A percentile compares a stretch with the other conserved stretches of the same genome.
Evolutionary conservation across 176 grass and related monocot species (phyloP).

Genomic region (Aegilops umbellulata): DNA sequence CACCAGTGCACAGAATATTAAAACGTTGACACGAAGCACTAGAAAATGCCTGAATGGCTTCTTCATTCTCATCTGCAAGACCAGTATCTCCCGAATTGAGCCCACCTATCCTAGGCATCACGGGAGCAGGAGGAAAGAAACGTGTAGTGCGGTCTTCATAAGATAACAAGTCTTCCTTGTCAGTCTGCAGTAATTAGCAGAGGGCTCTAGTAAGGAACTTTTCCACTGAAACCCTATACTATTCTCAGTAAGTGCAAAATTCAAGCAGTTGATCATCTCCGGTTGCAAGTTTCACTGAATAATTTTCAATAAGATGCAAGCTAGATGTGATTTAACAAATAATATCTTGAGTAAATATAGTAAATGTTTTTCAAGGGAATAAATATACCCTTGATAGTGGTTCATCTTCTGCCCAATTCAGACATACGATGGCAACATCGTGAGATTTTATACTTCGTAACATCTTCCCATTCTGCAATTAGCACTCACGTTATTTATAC

Average conservation of each 20-base stretch:
- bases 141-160: constrained; percentile 90
- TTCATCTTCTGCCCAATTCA: constrained; percentile 91
- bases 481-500: constrained; percentile 29
- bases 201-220: constrained; percentile 7
- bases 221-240: constrained; percentile 12
- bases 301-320: not conserved
- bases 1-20: constrained; percentile 86
- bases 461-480: constrained; percentile 91
- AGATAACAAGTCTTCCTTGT: constrained; percentile 49
- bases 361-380: constrained; percentile 11
- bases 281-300: not conserved
- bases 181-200: constrained; percentile 44
- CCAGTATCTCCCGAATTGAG: constrained; percentile 66
- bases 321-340: not conserved
- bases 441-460: constrained; percentile 76
- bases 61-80: constrained; percentile 63
- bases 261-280: not conserved
- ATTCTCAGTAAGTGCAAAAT: constrained; percentile 5
- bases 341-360: not conserved
- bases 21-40: constrained; percentile 75
- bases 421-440: constrained; percentile 68
- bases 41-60: constrained; percentile 65
- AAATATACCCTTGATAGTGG: constrained; percentile 48
- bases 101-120: constrained; percentile 84
- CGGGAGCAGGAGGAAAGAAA: constrained; percentile 94